Base-by-base conservation (phyloP, 495 filamentous ascomycete species). In the Neurospora terricola region DNA sequence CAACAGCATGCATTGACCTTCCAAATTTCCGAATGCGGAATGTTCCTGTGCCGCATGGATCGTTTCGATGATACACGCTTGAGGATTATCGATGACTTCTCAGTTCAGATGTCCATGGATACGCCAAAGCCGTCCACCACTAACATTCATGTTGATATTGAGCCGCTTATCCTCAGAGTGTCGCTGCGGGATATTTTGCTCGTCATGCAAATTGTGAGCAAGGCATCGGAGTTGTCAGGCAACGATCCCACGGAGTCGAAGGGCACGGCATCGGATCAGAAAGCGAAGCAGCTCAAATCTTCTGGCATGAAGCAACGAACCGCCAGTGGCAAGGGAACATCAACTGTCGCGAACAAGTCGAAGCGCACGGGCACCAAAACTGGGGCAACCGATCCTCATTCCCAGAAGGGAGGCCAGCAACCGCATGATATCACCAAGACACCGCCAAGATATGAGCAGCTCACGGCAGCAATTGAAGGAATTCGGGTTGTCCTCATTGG, bases 41-140 rank as follows among this genome's bases (percentile, higher is more conserved):
- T 99, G 94, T 99, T 98, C 81, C 84, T 99, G 42, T 99, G 96
- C 79, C 92, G 96, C 37, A 98, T 99, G 96, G 96, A 99, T 78
- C 91, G 92, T 74, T 97, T 97, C 75, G 94, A 97, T 72, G 93
- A 90, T 21, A 91, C 89, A 70, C 87, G 92, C 42, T 88, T 98
- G 48, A 90, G 96, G 30, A 97, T 99, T 75, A 86, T 99, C 30
- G 96, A 99, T 78, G 93, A 98, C 78, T 98, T 98, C 81, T 97
- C 94, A 9, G 79, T 98, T 38, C 91, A 94, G 74, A 86, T 97
- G 75, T 94, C 94, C 4, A 88, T 98, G 85, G 94, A 98, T 77
- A 96, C 89, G 40, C 91, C 88, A 54, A 88, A 90, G 72, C 87
- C 90, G 4, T 85, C 88, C 18, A 75, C 90, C 36, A 96, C 92